A percentile compares a stretch with the other conserved stretches of the same genome.
Conservation (phyloP, 805 yeast genomes). For the Jamesozyma gamospora region DNA sequence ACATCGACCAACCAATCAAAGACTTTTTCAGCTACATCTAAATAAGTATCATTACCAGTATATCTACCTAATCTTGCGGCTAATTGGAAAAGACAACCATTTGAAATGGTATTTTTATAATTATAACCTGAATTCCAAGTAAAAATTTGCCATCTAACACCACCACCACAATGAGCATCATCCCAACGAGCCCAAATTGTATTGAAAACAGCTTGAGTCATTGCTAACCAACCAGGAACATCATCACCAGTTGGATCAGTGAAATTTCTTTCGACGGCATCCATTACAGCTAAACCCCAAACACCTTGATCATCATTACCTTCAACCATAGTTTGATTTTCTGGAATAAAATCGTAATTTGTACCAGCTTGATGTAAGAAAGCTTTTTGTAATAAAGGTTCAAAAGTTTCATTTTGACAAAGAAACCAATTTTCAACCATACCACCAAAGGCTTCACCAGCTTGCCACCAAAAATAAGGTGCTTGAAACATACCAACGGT, state of each 20-base stretch:
- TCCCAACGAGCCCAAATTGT: conserved; percentile 56
- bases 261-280: conserved; percentile 51
- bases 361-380: conserved; percentile 33
- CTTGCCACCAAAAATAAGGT: conserved; percentile 86
- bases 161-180: conserved; percentile 44
- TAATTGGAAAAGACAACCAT: conserved; percentile 52
- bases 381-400: conserved; percentile 47
- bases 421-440: conserved; percentile 64
- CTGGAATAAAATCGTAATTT: conserved; percentile 47
- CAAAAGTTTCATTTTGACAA: conserved; percentile 59
- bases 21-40: conserved; percentile 41
- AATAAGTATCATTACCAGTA: conserved; percentile 43
- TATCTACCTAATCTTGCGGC: conserved; percentile 55
- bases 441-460: conserved; percentile 66
- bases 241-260: conserved; percentile 35
- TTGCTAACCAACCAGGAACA: conserved; percentile 41
- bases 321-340: conserved; percentile 54
- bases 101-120: conserved; percentile 57
- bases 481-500: conserved; percentile 58
- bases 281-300: conserved; percentile 57
- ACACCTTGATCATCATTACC: conserved; percentile 69
- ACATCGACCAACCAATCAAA: conserved; percentile 51
- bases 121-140: conserved; percentile 50
- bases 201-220: conserved; percentile 49
- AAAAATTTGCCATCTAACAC: conserved; percentile 62